Evolutionary conservation across 805 yeast genomes (phyloP).

Genomic region (Millerozyma acaciae): DNA sequence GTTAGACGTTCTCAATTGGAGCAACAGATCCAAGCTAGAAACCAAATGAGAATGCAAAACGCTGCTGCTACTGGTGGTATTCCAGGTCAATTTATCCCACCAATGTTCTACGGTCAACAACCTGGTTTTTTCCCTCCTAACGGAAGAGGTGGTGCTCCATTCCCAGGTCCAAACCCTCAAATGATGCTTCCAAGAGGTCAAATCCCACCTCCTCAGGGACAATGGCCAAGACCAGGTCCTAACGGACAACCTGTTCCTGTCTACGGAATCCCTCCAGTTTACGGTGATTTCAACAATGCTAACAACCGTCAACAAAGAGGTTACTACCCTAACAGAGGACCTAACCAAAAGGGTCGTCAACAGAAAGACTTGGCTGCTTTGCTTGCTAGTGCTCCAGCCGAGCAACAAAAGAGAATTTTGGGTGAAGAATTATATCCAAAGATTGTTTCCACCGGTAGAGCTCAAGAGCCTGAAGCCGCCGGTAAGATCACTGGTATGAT

Average conservation of each 20-base stretch:
- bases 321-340: constrained; percentile 46
- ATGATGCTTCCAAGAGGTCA: constrained; percentile 72
- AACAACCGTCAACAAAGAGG: constrained; percentile 56
- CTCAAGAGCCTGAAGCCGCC: constrained; percentile 90
- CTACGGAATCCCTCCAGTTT: constrained; percentile 82
- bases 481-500: constrained; percentile 99
- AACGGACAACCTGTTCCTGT: constrained; percentile 82
- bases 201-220: constrained; percentile 62
- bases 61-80: constrained; percentile 85
- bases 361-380: constrained; percentile 57
- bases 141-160: constrained; percentile 71
- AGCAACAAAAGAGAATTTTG: constrained; percentile 93
- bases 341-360: constrained; percentile 40
- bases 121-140: constrained; percentile 83
- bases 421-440: constrained; percentile 97
- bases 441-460: constrained; percentile 81
- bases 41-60: constrained; percentile 97
- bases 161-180: constrained; percentile 78
- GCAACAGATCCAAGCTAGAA: constrained; percentile 97
- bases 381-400: constrained; percentile 66
- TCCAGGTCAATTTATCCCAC: constrained; percentile 83
- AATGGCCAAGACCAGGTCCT: constrained; percentile 71
- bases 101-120: constrained; percentile 83
- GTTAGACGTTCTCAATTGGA: constrained; percentile 95
- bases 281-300: constrained; percentile 46